Evolutionary conservation across 768 basidiomycete species (phyloP), one percentile per base, ranked within the genome.

Genomic region (Boletus vinaceobasis): DNA sequence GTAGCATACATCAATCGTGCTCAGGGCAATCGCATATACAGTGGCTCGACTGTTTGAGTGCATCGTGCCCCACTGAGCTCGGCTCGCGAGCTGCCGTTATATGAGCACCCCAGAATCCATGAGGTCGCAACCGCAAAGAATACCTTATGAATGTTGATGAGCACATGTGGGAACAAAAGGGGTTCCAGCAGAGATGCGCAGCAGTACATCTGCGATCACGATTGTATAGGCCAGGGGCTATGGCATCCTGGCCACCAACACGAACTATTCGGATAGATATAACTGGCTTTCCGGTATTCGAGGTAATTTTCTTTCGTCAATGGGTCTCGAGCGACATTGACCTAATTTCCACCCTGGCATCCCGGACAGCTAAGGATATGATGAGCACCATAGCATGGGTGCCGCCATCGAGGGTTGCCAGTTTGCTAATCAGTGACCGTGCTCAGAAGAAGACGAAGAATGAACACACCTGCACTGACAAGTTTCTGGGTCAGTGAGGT

Each of bases 311-410:
- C n/a, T n/a, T n/a, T n/a, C n/a, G n/a, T n/a, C n/a, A n/a, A n/a
- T n/a, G n/a, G n/a, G n/a, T n/a, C n/a, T n/a, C n/a, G n/a, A n/a
- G n/a, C n/a, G n/a, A n/a, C n/a, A n/a, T n/a, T n/a, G n/a, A n/a
- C n/a, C n/a, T n/a, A n/a, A n/a, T n/a, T n/a, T n/a, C n/a, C n/a
- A n/a, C n/a, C n/a, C n/a, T n/a, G n/a, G 76, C 81, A 13, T 83
- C 83, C 52, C 77, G 76, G 0, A 83, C 79, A 0, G 79, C 72
- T 52, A 74, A 75, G 0, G 81, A 78, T 11, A 78, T 65, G 29
- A 83, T 74, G 60, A 82, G 80, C 17, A 80, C 75, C 78, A 83
- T 81, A 26, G 83, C 79, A 63, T 82, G 74, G 1, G 69, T 67
- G 11, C 73, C 76, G 21, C 72, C 70, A 37, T 75, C 72, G 15